phyloP scores from a whole-genome alignment of 2,329 filamentous ascomycete genomes.

The Zasmidium angulare region DNA sequence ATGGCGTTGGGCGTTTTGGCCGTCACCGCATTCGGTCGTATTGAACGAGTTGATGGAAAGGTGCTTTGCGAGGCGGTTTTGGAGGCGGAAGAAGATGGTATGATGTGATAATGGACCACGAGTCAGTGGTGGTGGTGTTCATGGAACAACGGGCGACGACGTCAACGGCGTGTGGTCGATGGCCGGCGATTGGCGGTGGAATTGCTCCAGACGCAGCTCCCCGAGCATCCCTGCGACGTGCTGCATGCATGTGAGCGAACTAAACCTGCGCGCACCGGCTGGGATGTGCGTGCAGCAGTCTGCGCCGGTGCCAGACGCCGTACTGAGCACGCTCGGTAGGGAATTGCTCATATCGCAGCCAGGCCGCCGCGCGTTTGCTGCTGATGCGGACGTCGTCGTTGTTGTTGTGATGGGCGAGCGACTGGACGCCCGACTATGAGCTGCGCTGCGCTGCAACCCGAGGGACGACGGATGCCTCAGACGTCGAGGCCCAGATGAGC shows the following conservation, averaged over 20 bases:
- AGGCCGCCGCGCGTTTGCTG: background rate
- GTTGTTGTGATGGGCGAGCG: too few species aligned
- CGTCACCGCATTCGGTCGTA: background rate
- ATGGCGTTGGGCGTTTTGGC: background rate
- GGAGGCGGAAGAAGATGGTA: background rate
- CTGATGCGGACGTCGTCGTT: background rate
- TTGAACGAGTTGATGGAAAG: too few species aligned
- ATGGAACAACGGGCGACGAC: background rate
- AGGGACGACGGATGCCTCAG: background rate
- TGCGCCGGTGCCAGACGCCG: background rate
- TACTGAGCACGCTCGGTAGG: background rate
- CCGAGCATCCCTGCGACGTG: background rate
- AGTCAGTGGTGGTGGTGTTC: background rate
- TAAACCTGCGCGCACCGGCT: background rate
- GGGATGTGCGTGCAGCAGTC: background rate
- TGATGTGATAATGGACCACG: background rate
- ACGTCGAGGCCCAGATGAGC: background rate
- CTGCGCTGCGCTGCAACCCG: background rate
- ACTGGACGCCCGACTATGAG: background rate
- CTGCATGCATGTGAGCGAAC: background rate
- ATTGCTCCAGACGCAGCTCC: background rate
- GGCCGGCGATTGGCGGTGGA: background rate
- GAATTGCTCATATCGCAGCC: background rate
- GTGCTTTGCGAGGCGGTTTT: too few species aligned
- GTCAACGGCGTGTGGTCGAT: background rate